Conservation (phyloP, 345 rosid species). For the Laguncularia racemosa region DNA sequence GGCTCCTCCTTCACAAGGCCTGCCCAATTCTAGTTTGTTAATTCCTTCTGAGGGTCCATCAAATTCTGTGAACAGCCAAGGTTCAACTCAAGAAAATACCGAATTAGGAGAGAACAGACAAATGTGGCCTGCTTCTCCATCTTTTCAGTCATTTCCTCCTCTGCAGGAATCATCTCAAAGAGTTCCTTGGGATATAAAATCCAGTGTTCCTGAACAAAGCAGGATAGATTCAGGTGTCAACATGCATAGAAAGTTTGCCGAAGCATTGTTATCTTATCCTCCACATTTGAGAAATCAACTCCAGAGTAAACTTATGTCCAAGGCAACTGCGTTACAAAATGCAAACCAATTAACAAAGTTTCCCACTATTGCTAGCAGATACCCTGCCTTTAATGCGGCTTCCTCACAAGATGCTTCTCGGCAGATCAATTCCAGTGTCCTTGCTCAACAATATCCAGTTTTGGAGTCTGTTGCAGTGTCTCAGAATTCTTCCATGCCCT, state of each 20-base stretch:
- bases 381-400: constrained; percentile 11
- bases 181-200: constrained; percentile 12
- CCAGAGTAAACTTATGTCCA: constrained; percentile 15
- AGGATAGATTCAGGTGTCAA: constrained; percentile 11
- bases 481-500: constrained; percentile 15
- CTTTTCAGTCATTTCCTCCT: constrained; percentile 21
- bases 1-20: constrained; percentile 37
- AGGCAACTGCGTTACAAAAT: constrained; percentile 13
- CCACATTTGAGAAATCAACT: constrained; percentile 18
- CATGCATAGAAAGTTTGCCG: constrained; percentile 19
- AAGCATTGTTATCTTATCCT: constrained; percentile 9
- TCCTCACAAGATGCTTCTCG: constrained; percentile 13
- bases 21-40: constrained; percentile 13
- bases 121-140: constrained; percentile 16
- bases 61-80: constrained; percentile 9
- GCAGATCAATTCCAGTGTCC: constrained; percentile 7
- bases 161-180: constrained; percentile 22
- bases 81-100: constrained; percentile 14
- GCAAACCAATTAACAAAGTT: constrained; percentile 10
- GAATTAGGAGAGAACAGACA: constrained; percentile 22
- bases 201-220: constrained; percentile 7
- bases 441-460: constrained; percentile 27
- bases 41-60: constrained; percentile 19
- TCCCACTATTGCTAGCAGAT: constrained; percentile 14
- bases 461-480: constrained; percentile 23